Base-by-base conservation (phyloP, 495 filamentous ascomycete genomes). In the Xylaria castorea region DNA sequence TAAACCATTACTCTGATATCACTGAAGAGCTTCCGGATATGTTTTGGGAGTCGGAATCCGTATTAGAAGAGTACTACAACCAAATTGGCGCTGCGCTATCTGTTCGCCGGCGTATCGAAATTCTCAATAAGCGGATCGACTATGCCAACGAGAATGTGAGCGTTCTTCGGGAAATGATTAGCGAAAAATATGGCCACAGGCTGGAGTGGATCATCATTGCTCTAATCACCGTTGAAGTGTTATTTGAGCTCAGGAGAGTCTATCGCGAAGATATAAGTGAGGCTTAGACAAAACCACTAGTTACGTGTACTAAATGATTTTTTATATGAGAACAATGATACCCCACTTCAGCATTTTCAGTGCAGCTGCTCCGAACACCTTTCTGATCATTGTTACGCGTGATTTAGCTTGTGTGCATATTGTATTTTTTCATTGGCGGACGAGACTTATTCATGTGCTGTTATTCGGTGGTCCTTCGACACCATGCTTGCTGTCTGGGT, bases 201-300 rank as follows among this genome's bases (percentile, higher is more conserved):
- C 82, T 99, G n/a, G 96, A 98, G 83, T 97, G 94, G 94, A 94
- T 97, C 78, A 98, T 99, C 75, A 99, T 99, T 76, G 87, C 92
- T 8, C 86, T 99, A 70, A 99, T 99, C 81, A 89, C 92, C 0
- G 91, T 98, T 50, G 96, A 99, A 81, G 94, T 98, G 25, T 76
- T 91, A 14, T 94, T 89, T 75, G 87, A 85, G 76, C 76, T 89
- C 70, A 78, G 87, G 65, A 81, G 83, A 64, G 76, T 87, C 30
- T 88, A 84, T 73, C 70, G 63, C 38, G 70, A 72, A 61, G 70
- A 72, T 22, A 36, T 72, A 22, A 61, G 62, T 34, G 70, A 58
- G 40, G 62, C 51, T 36, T 57, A 71, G 53, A 61, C 42, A 34
- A 61, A 58, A 32, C 16, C 12, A 25, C 25, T 32, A n/a, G n/a